Evolutionary conservation across 768 basidiomycete species (phyloP), one percentile per base, ranked within the genome.

Genomic region (Podaxis sp.): DNA sequence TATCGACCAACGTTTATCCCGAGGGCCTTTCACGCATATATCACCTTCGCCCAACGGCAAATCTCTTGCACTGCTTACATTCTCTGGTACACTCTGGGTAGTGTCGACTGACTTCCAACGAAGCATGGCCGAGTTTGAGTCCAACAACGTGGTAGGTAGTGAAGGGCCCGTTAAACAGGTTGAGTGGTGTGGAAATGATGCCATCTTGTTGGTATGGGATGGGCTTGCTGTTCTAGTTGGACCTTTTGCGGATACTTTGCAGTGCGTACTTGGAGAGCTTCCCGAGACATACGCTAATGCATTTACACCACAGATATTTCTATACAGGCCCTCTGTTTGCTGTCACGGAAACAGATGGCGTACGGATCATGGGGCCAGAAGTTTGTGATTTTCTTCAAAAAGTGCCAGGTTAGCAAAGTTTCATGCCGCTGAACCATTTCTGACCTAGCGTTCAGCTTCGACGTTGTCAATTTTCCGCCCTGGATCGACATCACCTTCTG

Each of bases 151-250:
- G 33, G 69, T 77, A 63, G 84, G 79, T 5, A 84, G 81, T 0
- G 80, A 85, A 19, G 89, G 87, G 1, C 73, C 79, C 3, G 81
- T 92, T 2, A 79, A 80, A 38, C 89, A 90, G 66, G 87, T 94
- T 0, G 91, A 90, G 69, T 99, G 97, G 97, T 98, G 95, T 72
- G 96, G 96, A 1, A 94, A 94, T 70, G 96, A 99, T 74, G 94
- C 95, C 0, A 90, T 98, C 50, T 79, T 94, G 2, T 81, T 97
- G 17, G 89, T 88, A 19, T 98, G 94, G 93, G 84, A 86, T 47
- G 77, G 82, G 19, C 75, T 89, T 33, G 90, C 87, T 0, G 77
- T 94, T 2, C 79, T 99, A 33, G 93, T 97, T n/a, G 95, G 96
- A 4, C 97, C 97, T 13, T 91, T 86, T 60, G 94, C 94, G 2